Evolutionary conservation across 2,329 filamentous ascomycete species (phyloP).

Genomic region (Aspergillus thermomutatus): DNA sequence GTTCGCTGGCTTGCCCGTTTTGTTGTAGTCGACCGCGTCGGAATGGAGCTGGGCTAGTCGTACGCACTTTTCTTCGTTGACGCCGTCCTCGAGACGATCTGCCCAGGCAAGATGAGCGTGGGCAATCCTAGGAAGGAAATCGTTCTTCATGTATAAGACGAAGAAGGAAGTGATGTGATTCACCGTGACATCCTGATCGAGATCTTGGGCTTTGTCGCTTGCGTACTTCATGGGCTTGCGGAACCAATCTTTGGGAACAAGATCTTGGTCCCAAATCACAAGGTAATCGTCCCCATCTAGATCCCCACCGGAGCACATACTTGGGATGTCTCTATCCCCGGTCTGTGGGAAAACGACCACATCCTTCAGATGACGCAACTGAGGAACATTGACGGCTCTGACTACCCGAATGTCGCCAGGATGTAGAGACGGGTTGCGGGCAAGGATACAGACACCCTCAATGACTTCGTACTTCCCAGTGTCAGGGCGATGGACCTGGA

Average conservation of each 20-base stretch:
- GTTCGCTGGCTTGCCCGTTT: slow-evolving; percentile 74
- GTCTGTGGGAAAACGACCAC: slow-evolving; percentile 82
- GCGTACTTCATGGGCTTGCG: slow-evolving; percentile 74
- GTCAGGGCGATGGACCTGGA: slow-evolving; percentile 67
- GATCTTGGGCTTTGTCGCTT: slow-evolving; percentile 53
- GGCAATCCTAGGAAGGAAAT: slow-evolving; percentile 76
- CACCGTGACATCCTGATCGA: slow-evolving; percentile 63
- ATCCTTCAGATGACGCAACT: slow-evolving; percentile 73
- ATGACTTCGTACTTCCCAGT: slow-evolving; percentile 61
- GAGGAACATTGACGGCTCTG: slow-evolving; percentile 70
- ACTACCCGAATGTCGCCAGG: slow-evolving; percentile 90
- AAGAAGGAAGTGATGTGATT: slow-evolving; percentile 81
- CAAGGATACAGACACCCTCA: slow-evolving; percentile 74
- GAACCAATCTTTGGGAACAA: slow-evolving; percentile 71
- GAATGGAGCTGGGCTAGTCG: slow-evolving; percentile 79
- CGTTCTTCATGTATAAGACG: slow-evolving; percentile 88
- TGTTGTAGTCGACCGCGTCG: slow-evolving; percentile 88
- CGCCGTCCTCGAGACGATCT: slow-evolving; percentile 61
- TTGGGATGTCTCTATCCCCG: slow-evolving; percentile 79
- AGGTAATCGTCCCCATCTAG: slow-evolving; percentile 96
- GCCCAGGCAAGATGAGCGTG: slow-evolving; percentile 75
- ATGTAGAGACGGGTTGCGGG: slow-evolving; percentile 90
- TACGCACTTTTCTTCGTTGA: slow-evolving; percentile 68
- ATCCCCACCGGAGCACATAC: slow-evolving; percentile 95
- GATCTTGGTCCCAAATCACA: slow-evolving; percentile 78